A percentile compares a stretch with the other conserved stretches of the same genome.
Conservation (phyloP, 2,329 filamentous ascomycete genomes). For the Colletotrichum australisinense region DNA sequence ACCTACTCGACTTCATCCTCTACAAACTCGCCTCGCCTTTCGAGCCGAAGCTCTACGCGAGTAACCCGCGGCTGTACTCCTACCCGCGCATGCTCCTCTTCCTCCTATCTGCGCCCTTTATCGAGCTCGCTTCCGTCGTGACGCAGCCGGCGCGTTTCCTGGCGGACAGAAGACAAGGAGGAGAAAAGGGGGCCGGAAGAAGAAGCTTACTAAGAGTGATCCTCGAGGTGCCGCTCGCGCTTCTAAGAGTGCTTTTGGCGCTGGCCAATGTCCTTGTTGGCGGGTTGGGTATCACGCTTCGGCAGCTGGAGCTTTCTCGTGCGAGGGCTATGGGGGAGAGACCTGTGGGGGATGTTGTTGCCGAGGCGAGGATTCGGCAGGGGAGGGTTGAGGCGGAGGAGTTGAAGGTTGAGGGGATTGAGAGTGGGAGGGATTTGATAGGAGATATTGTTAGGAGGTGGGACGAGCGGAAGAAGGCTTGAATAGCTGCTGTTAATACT, state of each 20-base stretch:
- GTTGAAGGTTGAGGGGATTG: background rate
- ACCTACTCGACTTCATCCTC: conserved; percentile 29
- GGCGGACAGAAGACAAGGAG: background rate
- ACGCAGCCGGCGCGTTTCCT: background rate
- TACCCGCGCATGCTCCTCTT: conserved; percentile 27
- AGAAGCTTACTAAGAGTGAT: background rate
- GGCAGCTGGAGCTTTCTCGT: background rate
- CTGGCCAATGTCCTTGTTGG: conserved; percentile 13
- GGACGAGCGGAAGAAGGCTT: conserved; percentile 17
- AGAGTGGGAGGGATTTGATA: background rate
- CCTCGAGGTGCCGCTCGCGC: background rate
- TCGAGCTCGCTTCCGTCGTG: conserved; percentile 7
- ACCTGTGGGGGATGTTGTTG: conserved; percentile 15
- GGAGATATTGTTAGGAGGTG: conserved; percentile 18
- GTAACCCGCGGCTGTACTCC: conserved; percentile 25
- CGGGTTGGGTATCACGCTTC: background rate
- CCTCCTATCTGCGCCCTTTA: conserved; percentile 1
- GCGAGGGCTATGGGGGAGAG: conserved; percentile 27
- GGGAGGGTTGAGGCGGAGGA: conserved; percentile 17
- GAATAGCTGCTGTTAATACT: background rate
- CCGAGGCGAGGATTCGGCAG: conserved; percentile 20
- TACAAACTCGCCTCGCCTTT: conserved; percentile 25
- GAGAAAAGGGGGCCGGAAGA: background rate
- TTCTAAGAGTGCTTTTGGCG: background rate
- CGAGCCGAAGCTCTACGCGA: conserved; percentile 28